phyloP scores from a whole-genome alignment of 1,284 basidiomycete genomes.

The Apiotrichum siamense region DNA sequence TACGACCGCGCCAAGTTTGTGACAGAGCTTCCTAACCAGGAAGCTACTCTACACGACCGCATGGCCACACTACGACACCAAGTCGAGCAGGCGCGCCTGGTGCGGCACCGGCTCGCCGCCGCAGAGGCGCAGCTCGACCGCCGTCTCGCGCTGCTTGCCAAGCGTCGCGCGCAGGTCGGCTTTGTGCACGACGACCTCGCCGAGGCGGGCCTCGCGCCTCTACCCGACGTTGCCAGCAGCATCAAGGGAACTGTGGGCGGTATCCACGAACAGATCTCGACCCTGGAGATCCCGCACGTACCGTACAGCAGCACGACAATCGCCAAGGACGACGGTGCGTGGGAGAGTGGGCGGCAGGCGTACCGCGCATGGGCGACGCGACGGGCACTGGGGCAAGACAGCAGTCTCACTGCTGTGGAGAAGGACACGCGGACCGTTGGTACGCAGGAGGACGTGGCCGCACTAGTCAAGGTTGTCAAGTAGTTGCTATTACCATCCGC shows the following conservation, averaged over 20 bases:
- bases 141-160: slow-evolving; percentile 33
- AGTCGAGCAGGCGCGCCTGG: slow-evolving; percentile 41
- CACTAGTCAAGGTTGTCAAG: slow-evolving; percentile 10
- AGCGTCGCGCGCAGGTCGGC: slow-evolving; percentile 41
- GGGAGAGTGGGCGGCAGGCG: slow-evolving; percentile 45
- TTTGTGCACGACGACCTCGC: slow-evolving; percentile 38
- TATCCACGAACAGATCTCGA: slow-evolving; percentile 28
- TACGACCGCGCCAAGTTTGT: slow-evolving; percentile 43
- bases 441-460: slow-evolving; percentile 18
- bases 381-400: slow-evolving; percentile 18
- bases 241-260: slow-evolving; percentile 22
- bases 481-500: background rate
- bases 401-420: slow-evolving; percentile 15
- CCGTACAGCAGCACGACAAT: too few relatives aligned
- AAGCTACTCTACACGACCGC: slow-evolving; percentile 25
- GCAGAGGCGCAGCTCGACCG: slow-evolving; percentile 41
- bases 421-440: slow-evolving; percentile 19
- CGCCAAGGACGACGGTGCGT: slow-evolving; percentile 21
- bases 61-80: slow-evolving; percentile 36
- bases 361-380: slow-evolving; percentile 45
- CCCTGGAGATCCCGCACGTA: slow-evolving; percentile 21
- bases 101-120: slow-evolving; percentile 29
- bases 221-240: slow-evolving; percentile 26
- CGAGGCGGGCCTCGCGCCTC: slow-evolving; percentile 30
- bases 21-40: slow-evolving; percentile 28